Percentiles rank a stretch among this genome's conserved stretches.
Evolutionary conservation across 371 early-diverging fungal genomes (phyloP).

Genomic region (Batrachochytrium dendrobatidis): DNA sequence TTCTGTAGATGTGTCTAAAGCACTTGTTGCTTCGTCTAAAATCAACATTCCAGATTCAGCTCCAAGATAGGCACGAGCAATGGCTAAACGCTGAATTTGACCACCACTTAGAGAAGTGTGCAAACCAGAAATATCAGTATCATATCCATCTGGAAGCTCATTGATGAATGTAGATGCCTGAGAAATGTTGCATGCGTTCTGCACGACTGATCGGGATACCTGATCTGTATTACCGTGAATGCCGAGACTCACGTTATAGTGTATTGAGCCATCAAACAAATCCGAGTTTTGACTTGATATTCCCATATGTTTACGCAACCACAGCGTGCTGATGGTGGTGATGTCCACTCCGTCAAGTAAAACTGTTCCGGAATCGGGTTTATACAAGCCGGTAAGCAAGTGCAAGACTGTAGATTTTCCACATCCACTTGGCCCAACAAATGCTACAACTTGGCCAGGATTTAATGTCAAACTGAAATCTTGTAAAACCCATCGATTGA

Average conservation of each 20-base stretch:
- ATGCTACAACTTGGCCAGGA: constrained; percentile 32
- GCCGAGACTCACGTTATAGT: constrained; percentile 12
- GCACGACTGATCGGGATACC: neutral
- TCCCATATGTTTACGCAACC: constrained; percentile 64
- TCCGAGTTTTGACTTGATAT: constrained; percentile 44
- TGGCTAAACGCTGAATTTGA: constrained; percentile 15
- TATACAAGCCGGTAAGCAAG: constrained; percentile 64
- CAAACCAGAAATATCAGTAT: constrained; percentile 35
- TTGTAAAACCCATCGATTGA: constrained; percentile 8
- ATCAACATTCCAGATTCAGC: constrained; percentile 71
- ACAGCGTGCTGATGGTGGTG: constrained; percentile 46
- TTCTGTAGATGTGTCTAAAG: constrained; percentile 80
- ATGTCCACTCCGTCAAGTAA: constrained; percentile 54
- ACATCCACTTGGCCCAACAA: constrained; percentile 43
- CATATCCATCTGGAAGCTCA: constrained; percentile 43
- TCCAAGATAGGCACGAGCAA: constrained; percentile 45
- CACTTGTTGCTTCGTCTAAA: constrained; percentile 97
- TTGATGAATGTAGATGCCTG: constrained; percentile 65
- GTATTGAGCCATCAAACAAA: constrained; percentile 9
- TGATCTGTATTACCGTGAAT: neutral
- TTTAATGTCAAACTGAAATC: constrained; percentile 7
- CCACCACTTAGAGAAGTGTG: constrained; percentile 15
- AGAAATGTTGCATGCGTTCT: constrained; percentile 26
- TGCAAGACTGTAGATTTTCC: constrained; percentile 48
- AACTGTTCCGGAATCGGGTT: constrained; percentile 32